These are phyloP conservation scores for Thelonectria rubi DNA, from an alignment of 2,329 filamentous ascomycete species.

Conservation along the genomic window DNA sequence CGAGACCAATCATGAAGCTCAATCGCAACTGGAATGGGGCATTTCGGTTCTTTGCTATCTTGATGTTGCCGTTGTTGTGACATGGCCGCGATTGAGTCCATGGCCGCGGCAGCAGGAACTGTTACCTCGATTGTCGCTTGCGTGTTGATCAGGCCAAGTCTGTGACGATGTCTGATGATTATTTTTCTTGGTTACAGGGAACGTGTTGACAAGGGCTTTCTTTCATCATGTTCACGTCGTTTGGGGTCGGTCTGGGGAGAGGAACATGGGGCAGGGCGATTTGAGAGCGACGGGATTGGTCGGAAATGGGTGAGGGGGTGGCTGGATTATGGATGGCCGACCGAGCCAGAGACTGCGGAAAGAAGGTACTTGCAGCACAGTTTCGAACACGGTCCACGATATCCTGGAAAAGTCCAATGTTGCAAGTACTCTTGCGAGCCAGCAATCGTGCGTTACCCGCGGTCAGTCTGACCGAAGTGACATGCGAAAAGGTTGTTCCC, in stretches of 20 bases:
- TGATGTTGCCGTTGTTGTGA: background rate
- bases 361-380: constrained; percentile 34
- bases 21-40: constrained; percentile 34
- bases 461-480: constrained; percentile 22
- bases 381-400: constrained; percentile 30
- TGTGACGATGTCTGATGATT: constrained; percentile 9
- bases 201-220: background rate
- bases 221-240: constrained; percentile 7
- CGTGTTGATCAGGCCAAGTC: background rate
- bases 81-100: constrained; percentile 1
- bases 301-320: constrained; percentile 25
- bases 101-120: background rate
- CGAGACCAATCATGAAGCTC: constrained; percentile 29
- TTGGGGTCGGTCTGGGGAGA: constrained; percentile 22
- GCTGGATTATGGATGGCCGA: constrained; percentile 16
- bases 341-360: constrained; percentile 9
- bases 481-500: constrained; percentile 31
- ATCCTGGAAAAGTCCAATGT: constrained; percentile 11
- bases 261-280: constrained; percentile 23
- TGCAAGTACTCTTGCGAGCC: constrained; percentile 9
- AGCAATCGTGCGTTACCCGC: constrained; percentile 19
- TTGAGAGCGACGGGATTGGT: constrained; percentile 5
- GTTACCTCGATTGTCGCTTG: background rate
- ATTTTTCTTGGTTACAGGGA: background rate
- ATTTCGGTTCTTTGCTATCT: constrained; percentile 23